Evolutionary conservation across 768 basidiomycete species (phyloP).

Genomic region (Mycena olivaceomarginata): DNA sequence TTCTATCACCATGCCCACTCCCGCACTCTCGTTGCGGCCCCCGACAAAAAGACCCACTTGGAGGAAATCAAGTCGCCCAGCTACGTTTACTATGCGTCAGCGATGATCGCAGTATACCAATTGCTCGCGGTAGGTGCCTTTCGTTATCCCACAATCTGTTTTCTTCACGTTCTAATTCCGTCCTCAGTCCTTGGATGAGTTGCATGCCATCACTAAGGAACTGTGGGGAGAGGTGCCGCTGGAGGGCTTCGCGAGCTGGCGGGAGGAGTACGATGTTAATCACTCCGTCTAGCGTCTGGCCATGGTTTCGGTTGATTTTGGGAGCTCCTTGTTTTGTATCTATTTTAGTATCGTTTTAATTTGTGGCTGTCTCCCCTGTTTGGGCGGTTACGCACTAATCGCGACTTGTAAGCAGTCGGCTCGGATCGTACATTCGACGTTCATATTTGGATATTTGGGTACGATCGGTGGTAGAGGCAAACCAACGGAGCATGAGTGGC

Average conservation of each 20-base stretch:
- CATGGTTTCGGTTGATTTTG: background rate
- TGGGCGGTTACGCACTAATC: too few relatives aligned
- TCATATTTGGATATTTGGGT: too few relatives aligned
- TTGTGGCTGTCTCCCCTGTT: too few relatives aligned
- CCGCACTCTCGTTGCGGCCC: background rate
- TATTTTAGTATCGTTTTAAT: too few relatives aligned
- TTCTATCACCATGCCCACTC: slow-evolving; percentile 59
- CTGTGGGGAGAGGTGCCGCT: slow-evolving; percentile 65
- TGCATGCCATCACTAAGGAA: background rate
- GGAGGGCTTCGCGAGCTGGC: slow-evolving; percentile 60
- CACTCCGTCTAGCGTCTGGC: background rate
- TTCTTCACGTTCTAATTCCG: too few relatives aligned
- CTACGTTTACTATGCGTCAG: slow-evolving; percentile 63
- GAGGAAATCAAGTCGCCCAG: slow-evolving; percentile 50
- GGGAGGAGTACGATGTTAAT: slow-evolving; percentile 54
- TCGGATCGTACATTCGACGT: too few relatives aligned
- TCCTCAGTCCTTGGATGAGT: too few relatives aligned
- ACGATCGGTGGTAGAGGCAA: too few relatives aligned
- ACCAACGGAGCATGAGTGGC: too few relatives aligned
- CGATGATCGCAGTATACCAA: slow-evolving; percentile 61
- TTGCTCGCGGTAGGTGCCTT: slow-evolving; percentile 41
- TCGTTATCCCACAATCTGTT: too few relatives aligned
- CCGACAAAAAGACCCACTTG: slow-evolving; percentile 26
- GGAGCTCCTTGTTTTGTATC: too few relatives aligned
- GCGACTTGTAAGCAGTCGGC: too few relatives aligned